Evolutionary conservation across 306 rosid species (phyloP).

Genomic region (Lathyrus oleraceus): DNA sequence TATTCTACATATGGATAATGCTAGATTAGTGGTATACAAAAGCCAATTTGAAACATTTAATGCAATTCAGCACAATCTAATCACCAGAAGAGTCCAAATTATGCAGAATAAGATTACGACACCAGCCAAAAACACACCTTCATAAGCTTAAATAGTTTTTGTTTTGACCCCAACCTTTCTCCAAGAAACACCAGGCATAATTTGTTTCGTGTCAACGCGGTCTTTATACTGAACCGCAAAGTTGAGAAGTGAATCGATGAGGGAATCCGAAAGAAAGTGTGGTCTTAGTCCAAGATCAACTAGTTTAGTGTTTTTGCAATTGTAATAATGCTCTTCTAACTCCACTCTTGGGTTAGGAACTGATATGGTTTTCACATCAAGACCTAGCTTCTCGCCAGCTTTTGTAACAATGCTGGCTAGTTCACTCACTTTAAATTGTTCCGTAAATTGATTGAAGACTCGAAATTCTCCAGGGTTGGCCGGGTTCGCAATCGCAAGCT

Average conservation of each 20-base stretch:
- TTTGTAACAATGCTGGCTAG: conserved; percentile 79
- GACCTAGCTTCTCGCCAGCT: conserved; percentile 84
- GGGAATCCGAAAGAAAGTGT: conserved; percentile 89
- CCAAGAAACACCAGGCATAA: conserved; percentile 97
- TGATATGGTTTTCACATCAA: conserved; percentile 64
- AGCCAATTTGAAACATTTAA: conserved; percentile 3
- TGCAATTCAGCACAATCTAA: conserved; percentile 30
- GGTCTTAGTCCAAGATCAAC: conserved; percentile 87
- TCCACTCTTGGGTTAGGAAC: conserved; percentile 98
- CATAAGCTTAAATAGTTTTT: conserved; percentile 61
- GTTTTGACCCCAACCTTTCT: conserved; percentile 74
- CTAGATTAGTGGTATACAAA: background rate
- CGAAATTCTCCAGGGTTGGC: conserved; percentile 82
- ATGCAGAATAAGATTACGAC: background rate
- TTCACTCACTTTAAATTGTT: conserved; percentile 85
- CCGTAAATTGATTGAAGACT: conserved; percentile 92
- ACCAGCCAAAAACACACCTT: background rate
- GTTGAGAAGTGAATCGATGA: conserved; percentile 89
- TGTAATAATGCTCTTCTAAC: conserved; percentile 97
- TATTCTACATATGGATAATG: conserved; percentile 19
- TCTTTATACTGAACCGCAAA: conserved; percentile 70
- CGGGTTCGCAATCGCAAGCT: conserved; percentile 92
- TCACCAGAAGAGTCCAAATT: conserved; percentile 23
- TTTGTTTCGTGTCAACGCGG: conserved; percentile 85
- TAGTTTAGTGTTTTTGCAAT: conserved; percentile 89